Base-by-base conservation (phyloP, 768 basidiomycete species). In the Candolleomyces eurysporus region DNA sequence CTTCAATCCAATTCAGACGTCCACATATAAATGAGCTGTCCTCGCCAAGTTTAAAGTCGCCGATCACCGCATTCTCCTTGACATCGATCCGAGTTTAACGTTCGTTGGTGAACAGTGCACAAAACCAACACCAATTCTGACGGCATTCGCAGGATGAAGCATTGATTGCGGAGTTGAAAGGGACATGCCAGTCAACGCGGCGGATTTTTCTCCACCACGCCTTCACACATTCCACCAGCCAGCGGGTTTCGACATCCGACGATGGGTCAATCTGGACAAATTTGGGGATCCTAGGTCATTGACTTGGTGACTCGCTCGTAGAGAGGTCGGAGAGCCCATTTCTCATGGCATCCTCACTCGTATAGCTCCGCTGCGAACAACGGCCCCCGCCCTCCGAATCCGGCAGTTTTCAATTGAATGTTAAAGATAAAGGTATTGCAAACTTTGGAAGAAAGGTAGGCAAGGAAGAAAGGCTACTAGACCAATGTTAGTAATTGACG, bases 31-130 rank as follows among this genome's bases (percentile, higher is more conserved):
- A 31, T 3, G 52, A 49, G 26, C 43, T 26, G 4, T 30, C 50
- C 26, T 26, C 55, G 32, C n/a, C 31, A 30, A 14, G 57, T 61
- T 58, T 61, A 63, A 64, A 26, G 22, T 48, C 17, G 42, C 57
- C 60, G 53, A 55, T 55, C 53, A 55, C 53, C 31, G 53, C 53
- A 42, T 9, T 55, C 40, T 32, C 22, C 9, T 40, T 26, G 53
- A 55, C 53, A 55, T 55, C 53, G 36, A 55, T 55, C 53, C 39
- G 36, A 55, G 53, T 40, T 31, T 55, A 55, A 55, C 11, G 39
- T 26, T 26, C 26, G 26, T 26, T 26, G 26, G 26, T 26, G 26
- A 26, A 26, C 26, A 26, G 26, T 26, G 26, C 26, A n/a, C 26
- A 2, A 26, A 26, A 2, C 26, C 26, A 26, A 26, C 26, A 26